phyloP scores from a whole-genome alignment of 108 stramenopile genomes.

The Cyclotella sp. region DNA sequence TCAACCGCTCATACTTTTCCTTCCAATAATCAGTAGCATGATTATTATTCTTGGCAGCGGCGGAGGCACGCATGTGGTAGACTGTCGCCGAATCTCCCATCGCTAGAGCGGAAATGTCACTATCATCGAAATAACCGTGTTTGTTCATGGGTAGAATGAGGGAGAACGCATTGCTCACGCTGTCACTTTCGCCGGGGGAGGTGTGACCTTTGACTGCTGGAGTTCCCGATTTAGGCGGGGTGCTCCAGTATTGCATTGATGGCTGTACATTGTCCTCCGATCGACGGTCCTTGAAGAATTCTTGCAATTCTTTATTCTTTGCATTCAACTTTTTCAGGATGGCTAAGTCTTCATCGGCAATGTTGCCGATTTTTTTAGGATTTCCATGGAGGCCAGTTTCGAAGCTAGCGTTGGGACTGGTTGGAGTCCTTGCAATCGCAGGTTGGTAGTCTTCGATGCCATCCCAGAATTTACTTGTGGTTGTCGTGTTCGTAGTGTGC shows the following conservation, averaged over 20 bases:
- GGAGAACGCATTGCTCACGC: conserved; percentile 43
- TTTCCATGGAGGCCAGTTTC: conserved; percentile 17
- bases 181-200: conserved; percentile 21
- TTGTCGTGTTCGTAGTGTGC: conserved; percentile 27
- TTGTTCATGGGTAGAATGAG: conserved; percentile 30
- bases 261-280: neutral
- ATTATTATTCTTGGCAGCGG: neutral
- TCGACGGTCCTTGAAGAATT: conserved; percentile 7
- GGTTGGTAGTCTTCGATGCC: conserved; percentile 29
- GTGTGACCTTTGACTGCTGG: neutral
- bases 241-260: no score
- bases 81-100: conserved; percentile 56
- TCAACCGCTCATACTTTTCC: conserved; percentile 39
- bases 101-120: conserved; percentile 44
- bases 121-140: conserved; percentile 36
- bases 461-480: conserved; percentile 51
- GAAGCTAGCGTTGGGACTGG: neutral
- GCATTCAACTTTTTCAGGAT: conserved; percentile 16
- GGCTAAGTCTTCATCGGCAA: neutral
- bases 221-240: neutral
- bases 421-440: neutral
- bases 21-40: conserved; percentile 37
- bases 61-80: conserved; percentile 21
- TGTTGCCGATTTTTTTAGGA: conserved; percentile 11
- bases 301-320: conserved; percentile 25